Percentiles rank a stretch among this genome's conserved stretches.
phyloP scores from a whole-genome alignment of 2,329 filamentous ascomycete species.

The Emergomyces pasteurianus region DNA sequence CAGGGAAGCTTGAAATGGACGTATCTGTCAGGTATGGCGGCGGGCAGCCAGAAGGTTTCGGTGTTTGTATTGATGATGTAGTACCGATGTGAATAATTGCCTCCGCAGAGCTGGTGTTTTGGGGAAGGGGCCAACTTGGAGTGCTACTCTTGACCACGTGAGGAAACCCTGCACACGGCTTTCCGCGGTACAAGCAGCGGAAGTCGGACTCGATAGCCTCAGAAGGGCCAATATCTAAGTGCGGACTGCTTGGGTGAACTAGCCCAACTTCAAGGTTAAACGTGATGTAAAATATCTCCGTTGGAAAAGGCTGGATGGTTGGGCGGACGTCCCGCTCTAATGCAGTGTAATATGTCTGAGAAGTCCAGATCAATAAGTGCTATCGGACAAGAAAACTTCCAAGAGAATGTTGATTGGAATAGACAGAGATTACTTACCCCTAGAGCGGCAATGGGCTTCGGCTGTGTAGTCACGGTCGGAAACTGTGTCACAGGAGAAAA shows the following conservation, averaged over 20 bases:
- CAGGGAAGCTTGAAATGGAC: not conserved
- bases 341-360: not conserved
- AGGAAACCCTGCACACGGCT: constrained; percentile 2
- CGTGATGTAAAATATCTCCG: constrained; percentile 4
- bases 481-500: not conserved
- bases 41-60: not conserved
- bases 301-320: constrained; percentile 18
- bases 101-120: not conserved
- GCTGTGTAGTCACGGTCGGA: not conserved
- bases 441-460: not conserved
- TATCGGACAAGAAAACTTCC: not conserved
- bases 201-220: not conserved
- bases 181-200: not conserved
- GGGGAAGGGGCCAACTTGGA: not conserved
- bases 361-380: not conserved
- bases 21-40: not conserved
- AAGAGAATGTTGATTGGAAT: not conserved
- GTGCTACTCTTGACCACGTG: constrained; percentile 1
- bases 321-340: constrained; percentile 5
- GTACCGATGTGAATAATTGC: not conserved
- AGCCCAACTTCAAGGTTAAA: constrained; percentile 1
- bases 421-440: not conserved
- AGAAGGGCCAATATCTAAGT: constrained; percentile 2
- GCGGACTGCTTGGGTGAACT: constrained; percentile 3
- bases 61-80: not conserved